Conservation (phyloP, 2,329 filamentous ascomycete genomes). For the Calonectria pseudoturangicola region DNA sequence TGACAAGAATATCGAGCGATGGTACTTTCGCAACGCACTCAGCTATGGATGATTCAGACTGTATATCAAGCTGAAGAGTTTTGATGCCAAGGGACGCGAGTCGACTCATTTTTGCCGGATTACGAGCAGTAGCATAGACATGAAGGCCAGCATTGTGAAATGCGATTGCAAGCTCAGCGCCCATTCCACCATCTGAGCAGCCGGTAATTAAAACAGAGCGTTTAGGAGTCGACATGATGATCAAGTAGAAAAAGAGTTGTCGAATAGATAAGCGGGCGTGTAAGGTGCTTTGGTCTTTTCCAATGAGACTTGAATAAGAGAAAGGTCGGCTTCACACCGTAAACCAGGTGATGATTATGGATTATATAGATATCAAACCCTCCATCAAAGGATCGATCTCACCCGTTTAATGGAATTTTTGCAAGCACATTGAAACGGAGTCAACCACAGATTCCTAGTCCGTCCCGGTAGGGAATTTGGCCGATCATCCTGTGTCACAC, state of each 20-base stretch:
- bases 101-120: slow-evolving; percentile 55
- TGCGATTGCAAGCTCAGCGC: slow-evolving; percentile 61
- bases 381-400: neutral
- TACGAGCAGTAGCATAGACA: slow-evolving; percentile 64
- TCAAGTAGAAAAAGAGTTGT: too few species aligned
- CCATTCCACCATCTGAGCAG: slow-evolving; percentile 62
- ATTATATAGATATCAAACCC: neutral
- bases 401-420: neutral
- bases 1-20: slow-evolving; percentile 54
- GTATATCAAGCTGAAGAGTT: slow-evolving; percentile 64
- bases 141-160: slow-evolving; percentile 60
- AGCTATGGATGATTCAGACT: slow-evolving; percentile 56
- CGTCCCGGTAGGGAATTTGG: neutral
- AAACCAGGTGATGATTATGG: neutral
- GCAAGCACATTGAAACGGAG: neutral
- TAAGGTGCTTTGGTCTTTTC: neutral
- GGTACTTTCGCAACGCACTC: neutral
- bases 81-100: slow-evolving; percentile 57
- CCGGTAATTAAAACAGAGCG: slow-evolving; percentile 60
- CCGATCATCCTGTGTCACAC: neutral
- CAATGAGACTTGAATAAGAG: neutral
- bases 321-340: too few species aligned
- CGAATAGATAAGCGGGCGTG: neutral
- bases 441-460: neutral
- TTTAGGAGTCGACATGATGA: neutral